Percentiles rank a stretch among this genome's conserved stretches.
These are phyloP conservation scores for Coemansia sp. DNA, from an alignment of 192 early-diverging fungal species.

Conservation along the genomic window DNA sequence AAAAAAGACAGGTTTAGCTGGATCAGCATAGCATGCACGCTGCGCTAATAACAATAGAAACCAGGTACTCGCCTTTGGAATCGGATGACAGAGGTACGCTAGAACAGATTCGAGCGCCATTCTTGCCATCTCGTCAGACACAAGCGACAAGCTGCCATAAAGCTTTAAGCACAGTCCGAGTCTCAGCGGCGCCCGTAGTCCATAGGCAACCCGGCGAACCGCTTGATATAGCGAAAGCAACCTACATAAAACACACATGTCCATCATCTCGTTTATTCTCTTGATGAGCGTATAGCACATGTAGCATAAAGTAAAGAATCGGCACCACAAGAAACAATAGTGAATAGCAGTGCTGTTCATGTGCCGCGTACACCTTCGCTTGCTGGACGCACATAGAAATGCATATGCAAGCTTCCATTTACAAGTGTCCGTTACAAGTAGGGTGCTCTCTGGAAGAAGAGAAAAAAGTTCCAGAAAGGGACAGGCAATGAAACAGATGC, in stretches of 20 bases:
- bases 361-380: background rate
- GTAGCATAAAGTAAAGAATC: background rate
- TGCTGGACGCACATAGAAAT: background rate
- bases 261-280: too few species aligned
- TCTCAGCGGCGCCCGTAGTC: conserved; percentile 36
- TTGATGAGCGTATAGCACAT: too few species aligned
- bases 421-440: background rate
- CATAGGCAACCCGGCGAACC: conserved; percentile 44
- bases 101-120: conserved; percentile 34
- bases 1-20: background rate
- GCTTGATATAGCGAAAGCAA: conserved; percentile 42
- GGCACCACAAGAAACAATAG: background rate
- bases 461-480: too few species aligned
- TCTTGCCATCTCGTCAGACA: conserved; percentile 25
- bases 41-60: background rate
- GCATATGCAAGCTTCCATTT: background rate
- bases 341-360: background rate
- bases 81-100: conserved; percentile 40
- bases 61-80: conserved; percentile 26
- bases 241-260: conserved; percentile 14
- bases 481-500: too few species aligned
- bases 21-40: background rate
- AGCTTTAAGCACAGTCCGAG: conserved; percentile 50
- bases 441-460: background rate
- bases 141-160: conserved; percentile 45